A percentile compares a stretch with the other conserved stretches of the same genome.
Evolutionary conservation across 768 basidiomycete species (phyloP).

Genomic region (Hydnomerulius pinastri): DNA sequence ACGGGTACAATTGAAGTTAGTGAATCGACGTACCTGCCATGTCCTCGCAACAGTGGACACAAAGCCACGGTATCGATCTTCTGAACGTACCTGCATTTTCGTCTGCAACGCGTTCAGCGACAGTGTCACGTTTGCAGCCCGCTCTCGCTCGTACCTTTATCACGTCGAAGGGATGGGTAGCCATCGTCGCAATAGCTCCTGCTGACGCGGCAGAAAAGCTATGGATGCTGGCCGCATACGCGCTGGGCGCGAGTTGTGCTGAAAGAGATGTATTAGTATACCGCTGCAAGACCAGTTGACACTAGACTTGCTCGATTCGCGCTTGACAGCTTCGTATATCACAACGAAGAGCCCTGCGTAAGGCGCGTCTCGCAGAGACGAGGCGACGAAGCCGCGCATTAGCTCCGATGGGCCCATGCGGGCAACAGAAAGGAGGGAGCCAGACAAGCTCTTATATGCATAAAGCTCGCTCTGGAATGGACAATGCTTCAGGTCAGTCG

Average conservation of each 20-base stretch:
- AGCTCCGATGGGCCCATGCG: conserved; percentile 80
- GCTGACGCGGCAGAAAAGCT: conserved; percentile 74
- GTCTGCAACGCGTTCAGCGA: conserved; percentile 53
- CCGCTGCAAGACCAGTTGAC: background rate
- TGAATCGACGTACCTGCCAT: conserved; percentile 54
- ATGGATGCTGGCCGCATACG: conserved; percentile 56
- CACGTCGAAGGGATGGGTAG: conserved; percentile 92
- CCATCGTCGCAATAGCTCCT: conserved; percentile 79
- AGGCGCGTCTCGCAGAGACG: conserved; percentile 91
- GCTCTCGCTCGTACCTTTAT: conserved; percentile 65
- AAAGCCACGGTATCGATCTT: conserved; percentile 74
- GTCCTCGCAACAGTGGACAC: conserved; percentile 63
- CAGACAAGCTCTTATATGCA: conserved; percentile 60
- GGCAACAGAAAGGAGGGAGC: conserved; percentile 58
- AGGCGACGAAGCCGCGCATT: conserved; percentile 83
- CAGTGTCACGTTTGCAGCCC: background rate
- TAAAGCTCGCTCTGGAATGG: conserved; percentile 73
- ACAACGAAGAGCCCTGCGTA: conserved; percentile 90
- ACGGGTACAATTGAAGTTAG: background rate
- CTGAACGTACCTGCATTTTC: conserved; percentile 87
- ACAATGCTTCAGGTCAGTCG: conserved; percentile 1
- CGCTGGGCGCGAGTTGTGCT: conserved; percentile 45
- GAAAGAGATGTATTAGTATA: conserved; percentile 10
- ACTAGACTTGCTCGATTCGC: conserved; percentile 55
- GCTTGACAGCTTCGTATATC: conserved; percentile 86